Evolutionary conservation across 2,329 filamentous ascomycete genomes (phyloP), one percentile per base, ranked within the genome.

Genomic region (Trichoderma gracile): DNA sequence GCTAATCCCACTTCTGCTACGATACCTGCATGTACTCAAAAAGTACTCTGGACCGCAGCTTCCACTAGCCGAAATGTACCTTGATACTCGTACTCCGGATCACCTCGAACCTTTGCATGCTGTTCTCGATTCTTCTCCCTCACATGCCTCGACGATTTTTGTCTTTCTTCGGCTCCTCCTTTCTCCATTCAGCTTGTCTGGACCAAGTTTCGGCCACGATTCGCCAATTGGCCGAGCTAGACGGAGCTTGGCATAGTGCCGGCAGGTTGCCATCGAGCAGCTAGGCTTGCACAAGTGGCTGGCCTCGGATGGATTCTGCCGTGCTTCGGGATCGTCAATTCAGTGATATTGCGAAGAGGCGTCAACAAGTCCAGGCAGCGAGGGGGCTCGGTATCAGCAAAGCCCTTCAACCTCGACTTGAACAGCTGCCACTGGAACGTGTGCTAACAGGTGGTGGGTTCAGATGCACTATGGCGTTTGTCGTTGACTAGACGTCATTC

Each of bases 81-180:
- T 30, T 10, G 14, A 14, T 33, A 27, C 54, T 46, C 21, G 45
- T 59, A 25, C 56, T 59, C 19, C 45, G 27, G 27, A 38, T 25
- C 5, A 25, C 25, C 14, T 60, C 49, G 40, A 23, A 61, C 33
- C 10, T 6, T 30, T 30, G n/a, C 46, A 61, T 50, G 17, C 50
- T 45, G 53, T 55, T 23, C 45, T 63, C 61, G 43, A 45, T 43
- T 49, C 61, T 63, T 25, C 52, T 49, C 45, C 61, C 50, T 49
- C 50, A 63, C 52, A 61, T 61, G 58, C 47, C 25, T 61, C 58
- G 30, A 33, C 47, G 8, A 53, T 61, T 61, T 61, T 53, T 61
- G 43, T 50, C 43, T 60, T 42, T 59, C 49, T 19, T 33, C 17
- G 46, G 46, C 58, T 61, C 58, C 58, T 53, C 58, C 47, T 53